phyloP scores from a whole-genome alignment of 495 filamentous ascomycete species.

The Choiromyces venosus region DNA sequence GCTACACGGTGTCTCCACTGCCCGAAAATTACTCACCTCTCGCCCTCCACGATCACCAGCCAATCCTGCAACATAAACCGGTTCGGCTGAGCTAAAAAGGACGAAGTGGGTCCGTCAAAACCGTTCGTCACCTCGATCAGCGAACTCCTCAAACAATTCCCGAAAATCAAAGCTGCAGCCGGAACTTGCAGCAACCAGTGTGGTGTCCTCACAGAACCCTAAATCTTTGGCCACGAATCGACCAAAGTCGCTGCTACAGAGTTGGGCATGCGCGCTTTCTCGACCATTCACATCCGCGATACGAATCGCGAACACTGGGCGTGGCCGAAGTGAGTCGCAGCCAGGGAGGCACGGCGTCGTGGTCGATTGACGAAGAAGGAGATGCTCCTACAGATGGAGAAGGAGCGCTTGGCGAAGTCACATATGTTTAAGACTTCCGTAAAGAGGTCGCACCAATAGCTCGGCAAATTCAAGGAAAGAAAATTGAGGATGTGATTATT shows the following conservation, averaged over 20 bases:
- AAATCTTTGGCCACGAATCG: conserved; percentile 58
- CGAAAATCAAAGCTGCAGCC: not conserved
- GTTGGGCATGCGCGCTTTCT: conserved; percentile 43
- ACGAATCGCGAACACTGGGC: conserved; percentile 35
- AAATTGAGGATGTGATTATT: too few relatives aligned
- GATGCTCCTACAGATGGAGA: conserved; percentile 66
- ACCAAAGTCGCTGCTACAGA: too few relatives aligned
- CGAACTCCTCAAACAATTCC: too few relatives aligned
- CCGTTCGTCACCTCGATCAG: too few relatives aligned
- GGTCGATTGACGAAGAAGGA: conserved; percentile 61
- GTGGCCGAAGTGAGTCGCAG: conserved; percentile 27
- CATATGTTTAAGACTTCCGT: conserved; percentile 69
- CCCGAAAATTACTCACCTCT: conserved; percentile 3
- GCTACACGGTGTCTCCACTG: conserved; percentile 17
- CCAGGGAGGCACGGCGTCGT: conserved; percentile 57
- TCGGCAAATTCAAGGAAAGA: too few relatives aligned
- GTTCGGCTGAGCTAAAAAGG: conserved; percentile 26
- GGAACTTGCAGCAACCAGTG: conserved; percentile 5
- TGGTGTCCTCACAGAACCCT: conserved; percentile 43
- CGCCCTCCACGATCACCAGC: too few relatives aligned
- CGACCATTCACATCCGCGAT: conserved; percentile 23
- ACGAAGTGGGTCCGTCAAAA: too few relatives aligned
- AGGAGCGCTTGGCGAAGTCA: conserved; percentile 57
- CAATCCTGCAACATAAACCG: conserved; percentile 24
- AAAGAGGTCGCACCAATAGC: conserved; percentile 94